Evolutionary conservation across 2,329 filamentous ascomycete genomes (phyloP).

Genomic region (Plenodomus biglobosus): DNA sequence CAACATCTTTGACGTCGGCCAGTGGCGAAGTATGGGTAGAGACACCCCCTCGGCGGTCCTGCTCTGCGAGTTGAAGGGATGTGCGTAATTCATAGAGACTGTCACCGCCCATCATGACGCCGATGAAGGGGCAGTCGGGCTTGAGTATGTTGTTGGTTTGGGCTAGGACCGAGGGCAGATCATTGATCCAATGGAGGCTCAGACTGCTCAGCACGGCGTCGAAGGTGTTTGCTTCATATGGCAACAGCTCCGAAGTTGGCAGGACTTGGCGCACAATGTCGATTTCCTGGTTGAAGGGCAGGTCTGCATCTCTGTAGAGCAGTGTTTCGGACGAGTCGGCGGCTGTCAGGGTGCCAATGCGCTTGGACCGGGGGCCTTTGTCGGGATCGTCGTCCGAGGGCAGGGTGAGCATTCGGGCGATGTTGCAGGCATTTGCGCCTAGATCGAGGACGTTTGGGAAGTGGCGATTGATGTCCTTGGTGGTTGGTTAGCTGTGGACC

Average conservation of each 20-base stretch:
- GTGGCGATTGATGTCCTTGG: conserved; percentile 91
- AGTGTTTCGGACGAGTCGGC: conserved; percentile 78
- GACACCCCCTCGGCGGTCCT: conserved; percentile 87
- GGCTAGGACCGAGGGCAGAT: conserved; percentile 79
- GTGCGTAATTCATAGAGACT: conserved; percentile 91
- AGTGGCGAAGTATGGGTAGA: conserved; percentile 87
- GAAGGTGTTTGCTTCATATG: conserved; percentile 75
- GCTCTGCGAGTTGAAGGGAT: conserved; percentile 87
- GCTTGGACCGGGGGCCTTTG: conserved; percentile 67
- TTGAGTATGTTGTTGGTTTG: conserved; percentile 87
- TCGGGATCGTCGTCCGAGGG: conserved; percentile 61
- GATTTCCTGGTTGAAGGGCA: conserved; percentile 73
- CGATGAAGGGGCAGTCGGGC: conserved; percentile 88
- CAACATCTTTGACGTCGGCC: conserved; percentile 88
- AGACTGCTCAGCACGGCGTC: conserved; percentile 88
- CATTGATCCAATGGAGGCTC: conserved; percentile 96
- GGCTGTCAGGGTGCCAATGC: conserved; percentile 74
- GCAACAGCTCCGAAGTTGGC: conserved; percentile 71
- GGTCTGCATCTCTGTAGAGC: conserved; percentile 75
- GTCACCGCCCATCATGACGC: conserved; percentile 95
- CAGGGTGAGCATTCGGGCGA: conserved; percentile 74
- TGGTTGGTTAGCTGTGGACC: no score
- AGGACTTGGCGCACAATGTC: conserved; percentile 74
- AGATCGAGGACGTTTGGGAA: conserved; percentile 87
- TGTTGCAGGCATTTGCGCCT: conserved; percentile 93